Base-by-base conservation (phyloP, 2,329 filamentous ascomycete genomes). In the Claviceps monticola region DNA sequence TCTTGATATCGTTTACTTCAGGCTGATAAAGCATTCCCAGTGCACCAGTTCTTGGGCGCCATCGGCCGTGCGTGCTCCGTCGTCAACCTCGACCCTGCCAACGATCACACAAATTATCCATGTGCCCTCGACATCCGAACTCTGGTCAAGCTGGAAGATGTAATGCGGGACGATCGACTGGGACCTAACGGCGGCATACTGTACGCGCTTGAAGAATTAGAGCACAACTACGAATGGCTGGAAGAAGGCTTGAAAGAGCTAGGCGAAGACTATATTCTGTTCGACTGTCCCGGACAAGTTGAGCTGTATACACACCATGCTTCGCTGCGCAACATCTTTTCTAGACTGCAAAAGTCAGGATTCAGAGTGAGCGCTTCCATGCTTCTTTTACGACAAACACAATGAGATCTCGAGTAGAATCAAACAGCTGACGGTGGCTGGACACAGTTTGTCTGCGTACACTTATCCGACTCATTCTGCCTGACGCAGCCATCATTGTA, bases 31-130 rank as follows among this genome's bases (percentile, higher is more conserved):
- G 21, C 11, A 23, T 26, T 14, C 46, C 16, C 42, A 84, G 81
- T 98, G 86, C 88, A 96, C 64, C 93, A 98, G 71, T 98, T 98
- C 72, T 85, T 97, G 76, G 84, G 84, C 58, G 91, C 93, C 56
- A 95, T 98, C 65, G 89, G 90, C 55, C 85, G 93, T 52, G 90
- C 94, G 68, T 95, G 88, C 73, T 94, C 88, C 16, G 83, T 97
- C 39, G 88, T 96, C 54, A 98, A 98, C 66, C 83, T 98, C 58
- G 93, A 98, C 69, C 93, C 93, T 26, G 93, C 93, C 51, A 98
- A 98, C 73, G 91, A 97, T 63, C 83, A 84, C 54, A 93, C 89
- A 1, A 86, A 81, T 55, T 98, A 97, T 67, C 83, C 85, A 19
- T 88, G 84, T 61, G 90, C 90, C 5, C 77, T 98, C 58, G 93